phyloP scores from a whole-genome alignment of 257 asterid species.

The Solanum appendiculatum region DNA sequence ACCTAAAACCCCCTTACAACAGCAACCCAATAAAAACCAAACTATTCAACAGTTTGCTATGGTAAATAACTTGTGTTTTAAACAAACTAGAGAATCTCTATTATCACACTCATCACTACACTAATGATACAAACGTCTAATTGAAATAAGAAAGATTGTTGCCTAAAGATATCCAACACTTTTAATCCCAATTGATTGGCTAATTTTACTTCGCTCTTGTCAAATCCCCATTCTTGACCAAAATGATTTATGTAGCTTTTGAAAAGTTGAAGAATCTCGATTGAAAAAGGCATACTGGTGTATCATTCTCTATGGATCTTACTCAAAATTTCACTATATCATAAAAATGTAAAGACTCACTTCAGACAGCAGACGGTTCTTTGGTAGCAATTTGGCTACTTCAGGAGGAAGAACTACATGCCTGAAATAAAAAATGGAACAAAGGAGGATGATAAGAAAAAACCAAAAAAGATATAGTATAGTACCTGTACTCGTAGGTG shows the following conservation, averaged over 20 bases:
- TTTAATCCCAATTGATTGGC: neutral
- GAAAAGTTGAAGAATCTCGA: too few relatives aligned
- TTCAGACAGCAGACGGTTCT: conserved; percentile 38
- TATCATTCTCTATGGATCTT: too few relatives aligned
- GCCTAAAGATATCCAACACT: neutral
- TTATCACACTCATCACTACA: neutral
- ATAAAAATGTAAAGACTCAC: conserved; percentile 5
- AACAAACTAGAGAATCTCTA: neutral
- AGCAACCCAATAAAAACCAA: neutral
- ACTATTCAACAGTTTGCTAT: neutral
- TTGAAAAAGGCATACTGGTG: too few relatives aligned
- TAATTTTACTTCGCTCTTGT: neutral
- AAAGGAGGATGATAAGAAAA: neutral
- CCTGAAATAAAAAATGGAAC: conserved; percentile 7
- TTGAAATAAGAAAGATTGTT: neutral
- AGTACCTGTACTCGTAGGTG: conserved; percentile 33
- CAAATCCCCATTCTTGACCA: neutral
- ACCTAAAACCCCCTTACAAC: neutral
- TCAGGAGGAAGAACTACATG: conserved; percentile 44
- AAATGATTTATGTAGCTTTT: neutral
- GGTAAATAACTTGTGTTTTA: neutral
- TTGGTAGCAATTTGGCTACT: conserved; percentile 34
- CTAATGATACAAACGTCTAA: neutral
- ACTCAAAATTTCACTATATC: too few relatives aligned
- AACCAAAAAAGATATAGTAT: neutral